Evolutionary conservation across 139 green algal genomes (phyloP), one percentile per base, ranked within the genome.

Genomic region (Coelastrella sp.): DNA sequence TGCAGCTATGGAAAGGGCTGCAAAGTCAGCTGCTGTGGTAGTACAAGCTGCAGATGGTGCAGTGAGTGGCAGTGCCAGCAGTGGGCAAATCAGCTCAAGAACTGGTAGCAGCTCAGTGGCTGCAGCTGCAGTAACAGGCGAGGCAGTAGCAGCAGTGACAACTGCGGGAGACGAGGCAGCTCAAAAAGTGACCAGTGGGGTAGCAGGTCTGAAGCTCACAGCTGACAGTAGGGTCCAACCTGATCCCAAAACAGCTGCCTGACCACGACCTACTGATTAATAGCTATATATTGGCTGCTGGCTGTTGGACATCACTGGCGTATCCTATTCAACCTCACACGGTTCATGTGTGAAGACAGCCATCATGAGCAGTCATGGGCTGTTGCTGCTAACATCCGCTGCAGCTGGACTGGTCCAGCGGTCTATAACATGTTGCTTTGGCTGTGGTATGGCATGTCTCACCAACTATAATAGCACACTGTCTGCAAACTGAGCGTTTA

Each of bases 1-100:
- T 61, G 81, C 81, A 19, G 81, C 59, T 68, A 87, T 87, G 81
- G 81, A 66, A 19, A 68, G 59, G 24, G 58, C 20, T n/a, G 79
- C 79, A 49, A 24, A 59, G n/a, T 61, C 60, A 24, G 59, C 81
- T 0, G 60, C 78, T 25, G 65, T 57, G 6, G 84, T 14, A 24
- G 35, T 20, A 24, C 66, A 22, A 80, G 82, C 61, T 15, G n/a
- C 12, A 15, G 68, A 20, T 24, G 22, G 25, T 56, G 82, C 63
- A 78, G 60, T 17, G n/a, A 60, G 81, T 75, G 61, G 8, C 15
- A 35, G 6, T 65, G 78, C 78, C 9, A 84, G 35, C 20, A 35
- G 11, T 56, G 78, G 78, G 20, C 65, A 35, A 20, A 72, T 3
- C 17, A 25, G 14, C 17, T 78, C 15, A 35, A 4, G 17, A 35